These are phyloP conservation scores for Biscutella laevigata DNA, from an alignment of 441 rosid genomes.

Conservation along the genomic window DNA sequence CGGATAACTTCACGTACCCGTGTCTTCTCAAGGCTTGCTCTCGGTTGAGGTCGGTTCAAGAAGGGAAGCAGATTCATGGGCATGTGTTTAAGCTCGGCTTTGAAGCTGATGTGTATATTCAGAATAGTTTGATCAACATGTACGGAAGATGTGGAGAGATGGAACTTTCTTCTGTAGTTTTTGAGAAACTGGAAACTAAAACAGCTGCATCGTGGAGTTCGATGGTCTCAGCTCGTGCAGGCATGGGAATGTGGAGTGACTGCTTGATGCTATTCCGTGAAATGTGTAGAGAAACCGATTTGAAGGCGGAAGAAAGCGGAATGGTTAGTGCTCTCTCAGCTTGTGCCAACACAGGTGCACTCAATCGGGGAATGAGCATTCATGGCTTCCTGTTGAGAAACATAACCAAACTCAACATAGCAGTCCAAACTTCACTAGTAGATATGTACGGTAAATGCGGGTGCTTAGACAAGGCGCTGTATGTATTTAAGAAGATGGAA, in stretches of 20 bases:
- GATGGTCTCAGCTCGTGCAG: slow-evolving; percentile 45
- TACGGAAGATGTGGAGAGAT: slow-evolving; percentile 35
- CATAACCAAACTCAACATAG: slow-evolving; percentile 39
- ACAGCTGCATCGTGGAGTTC: slow-evolving; percentile 65
- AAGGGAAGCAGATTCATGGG: slow-evolving; percentile 39
- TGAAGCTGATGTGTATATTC: slow-evolving; percentile 30
- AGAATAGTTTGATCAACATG: slow-evolving; percentile 35
- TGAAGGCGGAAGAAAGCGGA: slow-evolving; percentile 48
- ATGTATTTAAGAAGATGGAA: slow-evolving; percentile 34
- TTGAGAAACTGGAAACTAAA: slow-evolving; percentile 28
- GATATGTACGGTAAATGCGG: slow-evolving; percentile 62
- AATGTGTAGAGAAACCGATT: slow-evolving; percentile 11
- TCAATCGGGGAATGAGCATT: slow-evolving; percentile 37
- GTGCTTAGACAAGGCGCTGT: slow-evolving; percentile 34
- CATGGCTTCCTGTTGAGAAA: slow-evolving; percentile 43
- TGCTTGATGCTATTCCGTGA: slow-evolving; percentile 21
- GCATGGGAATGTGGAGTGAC: slow-evolving; percentile 34
- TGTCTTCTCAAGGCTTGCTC: slow-evolving; percentile 53
- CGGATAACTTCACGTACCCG: slow-evolving; percentile 66
- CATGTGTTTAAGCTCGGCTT: slow-evolving; percentile 32
- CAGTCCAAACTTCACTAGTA: slow-evolving; percentile 48
- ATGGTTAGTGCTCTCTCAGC: slow-evolving; percentile 48
- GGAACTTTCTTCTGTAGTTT: slow-evolving; percentile 24
- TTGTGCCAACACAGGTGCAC: slow-evolving; percentile 43
- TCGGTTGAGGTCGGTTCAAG: slow-evolving; percentile 30